Evolutionary conservation across 805 yeast genomes (phyloP), one percentile per base, ranked within the genome.

Genomic region (Jamesozyma lodderae): DNA sequence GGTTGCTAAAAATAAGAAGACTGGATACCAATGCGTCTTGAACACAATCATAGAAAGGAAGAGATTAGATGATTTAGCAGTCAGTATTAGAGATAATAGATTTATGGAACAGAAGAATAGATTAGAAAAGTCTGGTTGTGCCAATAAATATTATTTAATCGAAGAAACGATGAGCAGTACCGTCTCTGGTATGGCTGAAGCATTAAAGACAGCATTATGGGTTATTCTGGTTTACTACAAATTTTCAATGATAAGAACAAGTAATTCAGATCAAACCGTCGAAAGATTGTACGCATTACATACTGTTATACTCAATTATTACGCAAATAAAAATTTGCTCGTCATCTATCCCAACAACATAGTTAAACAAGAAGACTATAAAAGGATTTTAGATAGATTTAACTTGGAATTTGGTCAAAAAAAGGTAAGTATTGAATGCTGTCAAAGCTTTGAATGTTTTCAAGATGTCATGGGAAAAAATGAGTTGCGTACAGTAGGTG

Each of bases 41-140:
- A 82, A 90, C 55, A 79, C 75, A 44, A 81, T 92, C n/a, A 71
- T 90, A 33, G 99, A 92, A 63, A 68, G 99, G 27, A 92, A 92
- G 60, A 65, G 96, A 40, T 60, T 88, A 31, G 94, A 85, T 53
- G 99, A 92, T 66, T 69, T 92, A 50, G 81, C 81, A 0, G 53
- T 68, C 24, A 83, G 95, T 36, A 86, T 92, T 33, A 71, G 73
- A 42, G 99, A 92, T 60, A 95, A 95, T 2, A 64, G 99, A 35
- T 87, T 81, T 51, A 67, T 69, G 38, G 98, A 92, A 55, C 99
- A 92, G 55, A 88, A 90, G 53, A 62, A 70, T 14, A 69, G 99
- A 38, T 64, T 92, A 41, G 70, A 69, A 36, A 72, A 79, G 55
- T 72, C 92, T 0, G 86, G 83, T 0, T 63, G 88, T 52, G 63